phyloP scores from a whole-genome alignment of 495 filamentous ascomycete genomes.

The Amphirosellinia nigrospora region DNA sequence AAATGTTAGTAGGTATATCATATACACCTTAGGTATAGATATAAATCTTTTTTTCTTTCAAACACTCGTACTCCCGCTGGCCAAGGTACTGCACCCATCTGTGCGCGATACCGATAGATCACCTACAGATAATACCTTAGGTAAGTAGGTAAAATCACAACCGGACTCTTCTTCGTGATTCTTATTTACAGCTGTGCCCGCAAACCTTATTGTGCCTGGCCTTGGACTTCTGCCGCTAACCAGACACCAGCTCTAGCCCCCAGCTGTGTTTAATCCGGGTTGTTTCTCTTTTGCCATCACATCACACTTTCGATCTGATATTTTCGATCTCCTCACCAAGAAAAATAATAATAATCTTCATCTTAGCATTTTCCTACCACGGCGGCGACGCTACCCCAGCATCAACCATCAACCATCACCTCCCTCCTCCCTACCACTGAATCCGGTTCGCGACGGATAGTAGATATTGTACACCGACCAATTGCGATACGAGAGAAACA shows the following conservation, averaged over 20 bases:
- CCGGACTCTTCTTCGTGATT: constrained; percentile 7
- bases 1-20: background rate
- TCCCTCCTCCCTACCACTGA: background rate
- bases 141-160: background rate
- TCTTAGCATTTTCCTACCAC: constrained; percentile 20
- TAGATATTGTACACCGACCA: constrained; percentile 9
- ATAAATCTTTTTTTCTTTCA: background rate
- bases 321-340: background rate
- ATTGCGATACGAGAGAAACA: constrained; percentile 17
- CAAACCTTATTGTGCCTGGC: constrained; percentile 14
- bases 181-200: constrained; percentile 15
- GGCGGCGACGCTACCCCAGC: constrained; percentile 18
- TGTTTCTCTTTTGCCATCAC: background rate
- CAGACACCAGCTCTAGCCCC: constrained; percentile 6
- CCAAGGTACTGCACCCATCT: background rate
- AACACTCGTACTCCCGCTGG: background rate
- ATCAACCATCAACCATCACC: constrained; percentile 22
- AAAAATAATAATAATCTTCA: constrained; percentile 3
- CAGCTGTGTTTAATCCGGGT: background rate
- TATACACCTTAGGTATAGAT: background rate
- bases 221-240: background rate
- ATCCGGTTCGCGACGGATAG: background rate
- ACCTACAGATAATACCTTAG: too few species aligned
- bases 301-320: background rate
- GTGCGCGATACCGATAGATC: background rate